Base-by-base conservation (phyloP, 352 stramenopile genomes). In the Phytophthora sp. region DNA sequence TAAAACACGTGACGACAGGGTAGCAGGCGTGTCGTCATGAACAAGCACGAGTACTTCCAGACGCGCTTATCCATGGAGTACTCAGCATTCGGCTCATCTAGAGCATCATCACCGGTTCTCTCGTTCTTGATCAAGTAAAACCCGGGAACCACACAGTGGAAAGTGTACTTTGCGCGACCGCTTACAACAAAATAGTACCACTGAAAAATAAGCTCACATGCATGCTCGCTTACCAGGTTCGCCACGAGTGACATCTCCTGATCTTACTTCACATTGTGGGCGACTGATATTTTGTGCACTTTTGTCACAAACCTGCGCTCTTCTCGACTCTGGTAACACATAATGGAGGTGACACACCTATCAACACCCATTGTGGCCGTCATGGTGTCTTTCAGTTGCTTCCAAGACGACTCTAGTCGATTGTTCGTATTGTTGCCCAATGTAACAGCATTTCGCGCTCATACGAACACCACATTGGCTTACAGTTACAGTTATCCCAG, bases 171-270 rank as follows among this genome's bases (percentile, higher is more conserved):
- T 18, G n/a, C 39, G 2, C 7, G 1, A 15, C 39, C 39, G 27
- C 38, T 21, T 7, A 47, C 9, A 3, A 20, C 39, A 27, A 47
- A 47, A 15, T 1, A 15, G 39, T 53, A 53, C 45, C 38, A 27
- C 2, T 53, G 15, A 21, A 26, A 53, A 26, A 42, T 27, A 8
- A 55, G 47, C 29, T 55, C n/a, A 55, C n/a, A n/a, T n/a, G n/a
- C n/a, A n/a, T n/a, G n/a, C n/a, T n/a, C n/a, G n/a, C n/a, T n/a
- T n/a, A n/a, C 30, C n/a, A 55, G 18, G 11, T 31, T 44, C 9
- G 30, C n/a, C 2, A 44, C 2, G 3, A 31, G 4, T 3, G 1
- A 3, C 47, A 55, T 55, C 7, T 55, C 47, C 9, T 11, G n/a
- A 12, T 42, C 47, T 16, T 55, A 55, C 15, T 42, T 39, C 0